Percentiles rank a stretch among this genome's conserved stretches.
Evolutionary conservation across 768 basidiomycete species (phyloP).

Genomic region (Boletus fagicola): DNA sequence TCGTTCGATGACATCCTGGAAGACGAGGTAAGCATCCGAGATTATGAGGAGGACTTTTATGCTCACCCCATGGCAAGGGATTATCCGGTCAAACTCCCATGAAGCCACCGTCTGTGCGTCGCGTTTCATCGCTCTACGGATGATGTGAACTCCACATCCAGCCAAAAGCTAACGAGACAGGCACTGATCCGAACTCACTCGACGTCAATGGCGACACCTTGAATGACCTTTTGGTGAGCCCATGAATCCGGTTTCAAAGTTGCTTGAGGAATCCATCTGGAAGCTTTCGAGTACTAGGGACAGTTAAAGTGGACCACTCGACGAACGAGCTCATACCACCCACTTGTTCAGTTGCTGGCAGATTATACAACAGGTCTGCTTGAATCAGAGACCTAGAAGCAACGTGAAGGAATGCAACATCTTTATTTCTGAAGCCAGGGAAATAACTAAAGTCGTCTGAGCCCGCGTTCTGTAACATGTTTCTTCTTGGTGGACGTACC

Average conservation of each 20-base stretch:
- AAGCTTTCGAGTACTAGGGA: slow-evolving; percentile 38
- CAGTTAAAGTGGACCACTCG: background rate
- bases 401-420: slow-evolving; percentile 79
- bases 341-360: slow-evolving; percentile 77
- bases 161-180: background rate
- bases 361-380: slow-evolving; percentile 82
- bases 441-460: slow-evolving; percentile 50
- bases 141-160: background rate
- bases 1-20: slow-evolving; percentile 60
- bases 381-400: slow-evolving; percentile 70
- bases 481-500: slow-evolving; percentile 32
- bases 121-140: slow-evolving; percentile 51
- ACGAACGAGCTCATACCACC: background rate
- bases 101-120: slow-evolving; percentile 61
- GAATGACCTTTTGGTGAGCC: slow-evolving; percentile 28
- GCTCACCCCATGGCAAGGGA: slow-evolving; percentile 65
- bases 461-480: background rate
- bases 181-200: slow-evolving; percentile 23
- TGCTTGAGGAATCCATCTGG: slow-evolving; percentile 29
- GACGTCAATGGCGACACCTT: slow-evolving; percentile 21
- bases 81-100: slow-evolving; percentile 76
- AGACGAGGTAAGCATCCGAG: slow-evolving; percentile 1
- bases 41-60: background rate
- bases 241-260: slow-evolving; percentile 32
- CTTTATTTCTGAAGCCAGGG: slow-evolving; percentile 69